Base-by-base conservation (phyloP, 805 yeast genomes). In the Candida berthetii region DNA sequence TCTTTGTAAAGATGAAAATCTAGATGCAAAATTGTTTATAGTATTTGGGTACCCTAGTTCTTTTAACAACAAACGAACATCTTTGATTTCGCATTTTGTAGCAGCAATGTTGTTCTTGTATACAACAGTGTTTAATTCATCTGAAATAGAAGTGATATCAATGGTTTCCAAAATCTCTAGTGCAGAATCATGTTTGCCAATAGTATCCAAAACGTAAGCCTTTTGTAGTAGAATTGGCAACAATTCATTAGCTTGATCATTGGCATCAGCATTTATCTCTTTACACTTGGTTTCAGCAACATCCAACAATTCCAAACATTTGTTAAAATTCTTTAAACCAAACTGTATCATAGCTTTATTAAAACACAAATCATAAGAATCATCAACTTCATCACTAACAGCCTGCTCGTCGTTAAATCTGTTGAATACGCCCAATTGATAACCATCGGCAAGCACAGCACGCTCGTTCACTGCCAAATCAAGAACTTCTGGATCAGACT, bases 401-500 rank as follows among this genome's bases (percentile, higher is more conserved):
- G 45, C 37, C 7, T 59, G 47, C 51, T 24, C 28, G 16, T 31
- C 16, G 20, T 24, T 27, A 44, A 48, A 32, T 28, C 34, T 40
- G 40, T 29, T 38, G 35, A 44, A 45, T 14, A 28, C 37, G 9
- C 48, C 55, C 11, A 41, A 13, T 11, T 49, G 46, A 24, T 60
- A 55, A 7, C 48, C 49, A 16, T 77, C 85, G 17, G 84, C 74
- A 19, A 80, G 60, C 11, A 80, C 78, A 3, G 90, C 88, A 44
- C 82, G 69, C 58, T 82, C 85, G 53, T 85, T 85, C 43, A 84
- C 79, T 25, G 75, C 62, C 43, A 85, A 61, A 58, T 85, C 95
- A 33, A 70, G 44, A 11, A 53, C 46, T 47, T 68, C 77, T 34
- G 58, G 56, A 34, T 62, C 65, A 3, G 50, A 48, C 3, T 64